phyloP scores from a whole-genome alignment of 306 rosid species.

The Gastrolobium bilobum region DNA sequence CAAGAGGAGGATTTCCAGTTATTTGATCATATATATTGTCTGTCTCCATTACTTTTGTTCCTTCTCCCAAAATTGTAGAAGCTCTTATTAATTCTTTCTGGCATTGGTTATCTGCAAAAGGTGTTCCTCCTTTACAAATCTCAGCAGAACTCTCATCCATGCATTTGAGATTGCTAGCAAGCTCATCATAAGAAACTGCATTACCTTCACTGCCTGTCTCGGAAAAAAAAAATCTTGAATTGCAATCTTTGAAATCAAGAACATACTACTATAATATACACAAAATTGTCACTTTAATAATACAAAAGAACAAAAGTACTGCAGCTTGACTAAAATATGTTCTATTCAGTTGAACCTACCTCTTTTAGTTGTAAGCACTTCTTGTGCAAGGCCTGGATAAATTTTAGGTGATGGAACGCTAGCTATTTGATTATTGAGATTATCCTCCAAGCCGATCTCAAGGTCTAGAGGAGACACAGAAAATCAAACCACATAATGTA shows the following conservation, averaged over 20 bases:
- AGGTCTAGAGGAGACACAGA: slow-evolving; percentile 57
- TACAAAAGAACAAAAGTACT: slow-evolving; percentile 31
- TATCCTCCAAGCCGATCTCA: slow-evolving; percentile 58
- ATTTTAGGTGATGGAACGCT: slow-evolving; percentile 46
- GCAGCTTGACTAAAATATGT: slow-evolving; percentile 16
- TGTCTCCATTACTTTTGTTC: slow-evolving; percentile 44
- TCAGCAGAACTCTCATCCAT: slow-evolving; percentile 56
- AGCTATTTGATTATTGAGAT: slow-evolving; percentile 48
- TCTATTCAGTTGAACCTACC: slow-evolving; percentile 54
- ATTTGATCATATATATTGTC: slow-evolving; percentile 50
- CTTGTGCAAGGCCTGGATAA: slow-evolving; percentile 53
- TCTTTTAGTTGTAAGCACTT: slow-evolving; percentile 49
- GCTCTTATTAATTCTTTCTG: slow-evolving; percentile 47
- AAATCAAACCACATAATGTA: slow-evolving; percentile 40
- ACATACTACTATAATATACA: slow-evolving; percentile 32
- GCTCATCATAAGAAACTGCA: slow-evolving; percentile 58
- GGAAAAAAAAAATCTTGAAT: slow-evolving; percentile 42
- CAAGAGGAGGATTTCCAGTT: slow-evolving; percentile 46
- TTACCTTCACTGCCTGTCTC: slow-evolving; percentile 61
- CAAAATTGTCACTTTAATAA: slow-evolving; percentile 21
- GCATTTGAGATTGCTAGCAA: slow-evolving; percentile 55
- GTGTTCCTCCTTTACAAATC: slow-evolving; percentile 54
- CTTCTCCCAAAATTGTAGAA: slow-evolving; percentile 42
- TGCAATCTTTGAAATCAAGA: slow-evolving; percentile 50
- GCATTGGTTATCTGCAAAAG: slow-evolving; percentile 54